A percentile compares a stretch with the other conserved stretches of the same genome.
Evolutionary conservation across 345 rosid genomes (phyloP).

Genomic region (Rhodomyrtus tomentosa): DNA sequence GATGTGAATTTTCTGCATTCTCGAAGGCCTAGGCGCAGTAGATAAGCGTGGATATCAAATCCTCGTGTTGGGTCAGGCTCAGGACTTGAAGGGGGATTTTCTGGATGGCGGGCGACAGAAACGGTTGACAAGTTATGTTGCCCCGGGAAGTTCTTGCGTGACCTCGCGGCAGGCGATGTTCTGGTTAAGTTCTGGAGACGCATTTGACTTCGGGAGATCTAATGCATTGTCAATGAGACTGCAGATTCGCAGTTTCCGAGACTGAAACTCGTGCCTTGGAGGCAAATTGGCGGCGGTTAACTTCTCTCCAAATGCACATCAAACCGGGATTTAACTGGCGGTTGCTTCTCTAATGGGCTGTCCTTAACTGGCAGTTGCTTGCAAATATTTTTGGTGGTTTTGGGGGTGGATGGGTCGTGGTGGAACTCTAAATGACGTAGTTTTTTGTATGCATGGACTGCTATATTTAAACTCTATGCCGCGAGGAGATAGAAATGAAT

Average conservation of each 20-base stretch:
- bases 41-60: constrained; percentile 6
- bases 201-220: background rate
- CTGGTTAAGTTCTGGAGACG: background rate
- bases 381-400: too few relatives aligned
- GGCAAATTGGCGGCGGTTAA: background rate
- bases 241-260: background rate
- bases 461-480: too few relatives aligned
- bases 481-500: too few relatives aligned
- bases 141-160: background rate
- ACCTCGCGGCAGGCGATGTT: background rate
- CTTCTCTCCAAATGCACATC: background rate
- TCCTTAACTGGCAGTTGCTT: too few relatives aligned
- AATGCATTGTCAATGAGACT: background rate
- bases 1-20: constrained; percentile 37
- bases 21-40: constrained; percentile 22
- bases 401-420: too few relatives aligned
- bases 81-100: background rate
- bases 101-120: background rate
- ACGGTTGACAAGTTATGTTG: background rate
- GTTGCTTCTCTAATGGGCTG: too few relatives aligned
- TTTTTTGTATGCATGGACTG: too few relatives aligned
- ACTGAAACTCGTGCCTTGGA: background rate
- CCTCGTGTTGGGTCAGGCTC: background rate
- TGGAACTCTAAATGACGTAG: too few relatives aligned
- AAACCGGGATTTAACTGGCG: background rate